These are phyloP conservation scores for Blastobotrys aristatus DNA, from an alignment of 1,139 yeast genomes.

Conservation along the genomic window DNA sequence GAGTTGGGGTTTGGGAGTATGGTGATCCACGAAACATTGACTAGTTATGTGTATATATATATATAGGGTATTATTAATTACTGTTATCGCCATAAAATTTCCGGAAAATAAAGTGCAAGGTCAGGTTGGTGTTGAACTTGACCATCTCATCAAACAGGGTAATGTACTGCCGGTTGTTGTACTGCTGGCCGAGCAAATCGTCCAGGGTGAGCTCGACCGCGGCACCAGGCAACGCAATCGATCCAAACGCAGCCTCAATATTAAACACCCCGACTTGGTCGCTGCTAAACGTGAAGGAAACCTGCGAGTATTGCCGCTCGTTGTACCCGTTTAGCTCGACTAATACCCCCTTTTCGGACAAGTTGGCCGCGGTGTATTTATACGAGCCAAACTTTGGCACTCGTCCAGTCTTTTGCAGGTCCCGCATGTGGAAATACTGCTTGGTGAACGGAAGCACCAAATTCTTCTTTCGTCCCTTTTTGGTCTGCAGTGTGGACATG, in stretches of 20 bases:
- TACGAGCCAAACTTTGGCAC: conserved; percentile 78
- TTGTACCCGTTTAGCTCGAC: conserved; percentile 46
- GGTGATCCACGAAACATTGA: conserved; percentile 72
- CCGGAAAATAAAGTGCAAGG: conserved; percentile 62
- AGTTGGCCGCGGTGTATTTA: conserved; percentile 70
- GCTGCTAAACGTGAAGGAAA: conserved; percentile 71
- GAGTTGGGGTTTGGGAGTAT: conserved; percentile 74
- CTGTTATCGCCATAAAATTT: conserved; percentile 51
- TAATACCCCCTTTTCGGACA: conserved; percentile 68
- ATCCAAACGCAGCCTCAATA: conserved; percentile 58
- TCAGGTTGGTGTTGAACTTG: conserved; percentile 57
- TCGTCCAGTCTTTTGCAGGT: conserved; percentile 60
- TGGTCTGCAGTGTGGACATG: conserved; percentile 54
- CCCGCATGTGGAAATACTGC: conserved; percentile 74
- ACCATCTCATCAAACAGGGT: conserved; percentile 62
- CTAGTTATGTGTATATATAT: not conserved
- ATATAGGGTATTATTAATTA: not conserved
- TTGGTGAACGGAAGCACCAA: conserved; percentile 60
- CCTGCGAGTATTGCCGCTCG: conserved; percentile 57
- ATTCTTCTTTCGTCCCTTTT: conserved; percentile 49
- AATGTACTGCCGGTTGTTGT: conserved; percentile 44
- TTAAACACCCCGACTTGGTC: conserved; percentile 68
- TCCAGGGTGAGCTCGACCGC: conserved; percentile 54
- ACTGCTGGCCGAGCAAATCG: conserved; percentile 63
- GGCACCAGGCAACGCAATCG: conserved; percentile 48